Percentiles rank a stretch among this genome's conserved stretches.
phyloP scores from a whole-genome alignment of 1,139 yeast genomes.

The Diutina neorugosa region DNA sequence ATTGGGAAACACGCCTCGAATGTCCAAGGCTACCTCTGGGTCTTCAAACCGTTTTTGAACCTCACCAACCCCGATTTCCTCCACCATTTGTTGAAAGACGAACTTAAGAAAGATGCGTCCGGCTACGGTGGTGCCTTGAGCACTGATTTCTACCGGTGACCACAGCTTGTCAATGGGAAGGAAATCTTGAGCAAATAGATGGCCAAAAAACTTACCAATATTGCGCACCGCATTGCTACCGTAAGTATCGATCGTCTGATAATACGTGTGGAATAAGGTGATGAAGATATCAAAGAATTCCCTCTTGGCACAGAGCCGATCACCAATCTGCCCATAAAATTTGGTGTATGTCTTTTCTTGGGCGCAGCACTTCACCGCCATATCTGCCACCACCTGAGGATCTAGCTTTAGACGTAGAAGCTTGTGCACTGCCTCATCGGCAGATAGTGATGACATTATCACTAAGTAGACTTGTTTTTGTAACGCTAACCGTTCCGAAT shows the following conservation, averaged over 20 bases:
- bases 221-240: conserved; percentile 70
- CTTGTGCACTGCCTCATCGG: conserved; percentile 91
- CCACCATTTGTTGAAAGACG: conserved; percentile 68
- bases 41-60: conserved; percentile 36
- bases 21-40: conserved; percentile 19
- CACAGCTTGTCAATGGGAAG: conserved; percentile 38
- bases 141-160: conserved; percentile 52
- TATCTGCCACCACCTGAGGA: conserved; percentile 44
- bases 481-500: conserved; percentile 44
- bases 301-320: conserved; percentile 43
- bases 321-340: conserved; percentile 71
- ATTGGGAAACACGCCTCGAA: conserved; percentile 39
- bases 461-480: conserved; percentile 73
- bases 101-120: conserved; percentile 75
- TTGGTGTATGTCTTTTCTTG: conserved; percentile 86
- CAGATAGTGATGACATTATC: conserved; percentile 84
- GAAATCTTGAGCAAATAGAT: conserved; percentile 59
- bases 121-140: conserved; percentile 64
- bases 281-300: conserved; percentile 26
- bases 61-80: conserved; percentile 56
- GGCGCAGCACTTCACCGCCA: conserved; percentile 72
- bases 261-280: conserved; percentile 42
- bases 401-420: conserved; percentile 35
- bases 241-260: conserved; percentile 46
- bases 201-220: conserved; percentile 82